Conservation (phyloP, 2,329 filamentous ascomycete species). For the Aspergillus sp. region DNA sequence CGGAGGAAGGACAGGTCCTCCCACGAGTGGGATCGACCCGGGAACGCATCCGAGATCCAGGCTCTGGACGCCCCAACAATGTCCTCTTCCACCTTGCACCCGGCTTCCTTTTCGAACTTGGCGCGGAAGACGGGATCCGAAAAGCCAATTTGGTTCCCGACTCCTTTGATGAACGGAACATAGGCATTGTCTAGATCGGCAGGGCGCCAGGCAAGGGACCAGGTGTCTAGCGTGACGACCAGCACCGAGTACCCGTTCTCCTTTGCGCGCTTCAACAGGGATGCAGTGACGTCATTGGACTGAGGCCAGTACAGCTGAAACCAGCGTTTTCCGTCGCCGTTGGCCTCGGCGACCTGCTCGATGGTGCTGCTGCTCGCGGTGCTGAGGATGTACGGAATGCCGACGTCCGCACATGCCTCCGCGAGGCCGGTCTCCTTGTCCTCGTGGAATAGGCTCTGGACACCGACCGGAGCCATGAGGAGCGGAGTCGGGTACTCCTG, state of each 20-base stretch:
- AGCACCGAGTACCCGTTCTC: slow-evolving; percentile 62
- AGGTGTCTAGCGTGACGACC: slow-evolving; percentile 72
- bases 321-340: slow-evolving; percentile 61
- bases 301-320: slow-evolving; percentile 75
- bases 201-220: slow-evolving; percentile 65
- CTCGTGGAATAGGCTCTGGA: slow-evolving; percentile 65
- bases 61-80: slow-evolving; percentile 49
- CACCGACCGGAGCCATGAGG: slow-evolving; percentile 67
- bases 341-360: slow-evolving; percentile 64
- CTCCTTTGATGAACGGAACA: slow-evolving; percentile 55
- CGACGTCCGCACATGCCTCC: slow-evolving; percentile 58
- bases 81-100: slow-evolving; percentile 48
- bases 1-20: slow-evolving; percentile 59
- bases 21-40: slow-evolving; percentile 58
- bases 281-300: slow-evolving; percentile 64
- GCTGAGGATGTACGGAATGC: slow-evolving; percentile 66
- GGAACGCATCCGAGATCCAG: slow-evolving; percentile 56
- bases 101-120: slow-evolving; percentile 54
- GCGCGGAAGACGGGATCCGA: slow-evolving; percentile 64
- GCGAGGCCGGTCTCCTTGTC: slow-evolving; percentile 66
- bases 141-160: slow-evolving; percentile 63
- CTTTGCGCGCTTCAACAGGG: slow-evolving; percentile 62
- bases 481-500: slow-evolving; percentile 52
- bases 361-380: slow-evolving; percentile 65
- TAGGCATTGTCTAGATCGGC: slow-evolving; percentile 61